phyloP scores from a whole-genome alignment of 495 filamentous ascomycete genomes.

The Rostrohypoxylon terebratum region DNA sequence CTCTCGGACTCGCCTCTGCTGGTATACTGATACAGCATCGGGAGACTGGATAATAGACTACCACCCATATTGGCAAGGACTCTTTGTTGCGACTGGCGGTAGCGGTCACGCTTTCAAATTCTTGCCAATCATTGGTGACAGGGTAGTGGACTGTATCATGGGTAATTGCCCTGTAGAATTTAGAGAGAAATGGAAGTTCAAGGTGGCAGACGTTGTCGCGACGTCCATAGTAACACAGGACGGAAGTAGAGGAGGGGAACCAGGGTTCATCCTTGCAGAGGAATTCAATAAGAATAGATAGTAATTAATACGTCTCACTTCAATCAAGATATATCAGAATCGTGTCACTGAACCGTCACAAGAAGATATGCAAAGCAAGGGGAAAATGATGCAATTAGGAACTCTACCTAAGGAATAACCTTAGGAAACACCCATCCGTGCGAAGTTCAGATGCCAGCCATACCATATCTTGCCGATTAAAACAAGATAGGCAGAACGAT shows the following conservation, averaged over 20 bases:
- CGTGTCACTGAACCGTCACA: neutral
- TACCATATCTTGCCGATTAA: neutral
- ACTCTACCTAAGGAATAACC: slow-evolving; percentile 9
- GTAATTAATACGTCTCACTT: neutral
- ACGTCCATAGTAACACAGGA: slow-evolving; percentile 67
- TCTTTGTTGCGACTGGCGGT: slow-evolving; percentile 87
- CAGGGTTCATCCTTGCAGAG: slow-evolving; percentile 65
- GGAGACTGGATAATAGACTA: slow-evolving; percentile 85
- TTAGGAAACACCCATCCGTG: slow-evolving; percentile 3
- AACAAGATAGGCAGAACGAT: neutral
- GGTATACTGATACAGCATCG: slow-evolving; percentile 86
- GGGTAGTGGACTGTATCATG: slow-evolving; percentile 75
- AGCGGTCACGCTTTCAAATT: slow-evolving; percentile 93
- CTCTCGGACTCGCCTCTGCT: slow-evolving; percentile 78
- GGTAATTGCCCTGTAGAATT: slow-evolving; percentile 68
- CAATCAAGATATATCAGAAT: neutral
- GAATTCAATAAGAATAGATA: slow-evolving; percentile 55
- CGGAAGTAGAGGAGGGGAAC: slow-evolving; percentile 70
- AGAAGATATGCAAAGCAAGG: neutral
- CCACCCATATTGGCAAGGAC: slow-evolving; percentile 71
- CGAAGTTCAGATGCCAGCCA: slow-evolving; percentile 3
- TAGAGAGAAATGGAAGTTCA: slow-evolving; percentile 77
- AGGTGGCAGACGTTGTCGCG: slow-evolving; percentile 42
- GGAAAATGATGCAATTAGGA: neutral
- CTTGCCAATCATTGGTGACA: slow-evolving; percentile 83